Conservation (phyloP, 768 basidiomycete genomes). For the Hemileccinum impolitum region DNA sequence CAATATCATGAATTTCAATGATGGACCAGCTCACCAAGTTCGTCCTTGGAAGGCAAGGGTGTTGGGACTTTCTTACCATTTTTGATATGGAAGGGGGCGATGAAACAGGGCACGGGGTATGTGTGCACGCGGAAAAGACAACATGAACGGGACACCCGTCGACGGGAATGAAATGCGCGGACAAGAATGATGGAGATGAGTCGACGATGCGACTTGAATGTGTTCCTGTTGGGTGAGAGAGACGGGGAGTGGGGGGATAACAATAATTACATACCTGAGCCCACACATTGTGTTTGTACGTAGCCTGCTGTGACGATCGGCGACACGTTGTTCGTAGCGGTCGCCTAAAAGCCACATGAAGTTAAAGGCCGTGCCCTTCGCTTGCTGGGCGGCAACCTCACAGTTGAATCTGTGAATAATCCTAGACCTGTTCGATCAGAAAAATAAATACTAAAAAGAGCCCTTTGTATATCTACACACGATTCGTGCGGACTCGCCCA, state of each 20-base stretch:
- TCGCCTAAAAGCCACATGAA: conserved; percentile 20
- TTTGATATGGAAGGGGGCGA: conserved; percentile 12
- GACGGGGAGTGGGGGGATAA: conserved; percentile 5
- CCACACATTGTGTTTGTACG: conserved; percentile 18
- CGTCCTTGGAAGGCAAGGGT: conserved; percentile 8
- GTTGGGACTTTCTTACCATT: conserved; percentile 5
- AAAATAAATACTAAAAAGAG: conserved; percentile 4
- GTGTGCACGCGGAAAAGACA: conserved; percentile 7
- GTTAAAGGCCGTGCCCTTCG: conserved; percentile 12
- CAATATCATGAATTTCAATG: conserved; percentile 10
- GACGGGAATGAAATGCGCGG: conserved; percentile 23
- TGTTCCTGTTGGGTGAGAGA: conserved; percentile 9
- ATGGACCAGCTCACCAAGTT: conserved; percentile 5
- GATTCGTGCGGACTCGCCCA: background rate
- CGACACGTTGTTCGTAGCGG: conserved; percentile 13
- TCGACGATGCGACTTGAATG: conserved; percentile 3
- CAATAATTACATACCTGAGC: conserved; percentile 24
- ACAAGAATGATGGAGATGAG: background rate
- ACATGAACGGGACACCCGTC: conserved; percentile 1
- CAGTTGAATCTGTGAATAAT: conserved; percentile 12
- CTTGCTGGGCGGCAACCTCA: background rate
- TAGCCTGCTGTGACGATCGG: conserved; percentile 27
- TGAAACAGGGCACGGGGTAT: conserved; percentile 14
- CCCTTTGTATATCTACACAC: conserved; percentile 7
- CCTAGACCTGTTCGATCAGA: conserved; percentile 6